Evolutionary conservation across 1,284 basidiomycete species (phyloP).

Genomic region (Irpex sp.): DNA sequence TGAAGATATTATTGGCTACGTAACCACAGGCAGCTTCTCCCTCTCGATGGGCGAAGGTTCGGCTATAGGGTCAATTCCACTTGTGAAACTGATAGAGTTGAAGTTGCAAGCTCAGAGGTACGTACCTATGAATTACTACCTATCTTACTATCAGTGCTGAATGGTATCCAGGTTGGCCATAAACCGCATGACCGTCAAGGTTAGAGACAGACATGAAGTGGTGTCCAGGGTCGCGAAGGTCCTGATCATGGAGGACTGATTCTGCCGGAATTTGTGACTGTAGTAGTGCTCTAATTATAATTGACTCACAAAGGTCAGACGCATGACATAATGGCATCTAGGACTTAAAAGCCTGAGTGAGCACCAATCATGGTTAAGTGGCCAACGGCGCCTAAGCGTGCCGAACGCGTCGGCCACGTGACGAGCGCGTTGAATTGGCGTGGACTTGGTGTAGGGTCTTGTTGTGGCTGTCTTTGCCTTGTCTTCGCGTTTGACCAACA

Average conservation of each 20-base stretch:
- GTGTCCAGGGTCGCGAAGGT: slow-evolving; percentile 35
- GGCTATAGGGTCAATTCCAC: slow-evolving; percentile 68
- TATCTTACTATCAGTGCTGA: slow-evolving; percentile 12
- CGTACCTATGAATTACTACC: background rate
- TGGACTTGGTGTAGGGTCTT: too few species aligned
- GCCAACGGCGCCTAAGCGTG: background rate
- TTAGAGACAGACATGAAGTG: slow-evolving; percentile 38
- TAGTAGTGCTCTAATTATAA: too few species aligned
- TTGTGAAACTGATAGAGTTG: slow-evolving; percentile 51
- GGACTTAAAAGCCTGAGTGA: too few species aligned
- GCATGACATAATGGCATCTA: too few species aligned
- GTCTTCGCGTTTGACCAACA: background rate
- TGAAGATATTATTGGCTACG: slow-evolving; percentile 66
- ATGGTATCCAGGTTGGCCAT: slow-evolving; percentile 14
- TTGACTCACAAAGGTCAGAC: too few species aligned
- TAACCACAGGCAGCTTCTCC: slow-evolving; percentile 79
- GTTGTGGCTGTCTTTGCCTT: background rate
- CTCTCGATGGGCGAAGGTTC: slow-evolving; percentile 72
- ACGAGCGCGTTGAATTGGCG: background rate
- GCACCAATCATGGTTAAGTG: too few species aligned
- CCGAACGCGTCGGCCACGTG: background rate
- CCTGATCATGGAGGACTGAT: slow-evolving; percentile 17
- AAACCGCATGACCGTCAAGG: slow-evolving; percentile 28
- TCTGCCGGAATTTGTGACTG: too few species aligned
- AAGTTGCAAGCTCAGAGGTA: slow-evolving; percentile 51